phyloP scores from a whole-genome alignment of 768 basidiomycete genomes.

The Leccinellum luteum region DNA sequence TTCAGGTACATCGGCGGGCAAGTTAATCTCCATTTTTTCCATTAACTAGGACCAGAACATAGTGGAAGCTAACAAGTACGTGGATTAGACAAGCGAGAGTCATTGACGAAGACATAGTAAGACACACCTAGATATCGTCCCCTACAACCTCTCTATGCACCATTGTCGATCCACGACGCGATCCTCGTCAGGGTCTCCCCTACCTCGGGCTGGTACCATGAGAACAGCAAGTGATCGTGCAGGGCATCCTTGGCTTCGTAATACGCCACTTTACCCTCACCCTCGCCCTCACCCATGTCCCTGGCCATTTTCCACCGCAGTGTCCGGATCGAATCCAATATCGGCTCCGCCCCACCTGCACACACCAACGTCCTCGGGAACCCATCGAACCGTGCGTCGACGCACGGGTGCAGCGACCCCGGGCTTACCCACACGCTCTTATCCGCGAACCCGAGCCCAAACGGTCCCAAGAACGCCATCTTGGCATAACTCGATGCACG shows the following conservation, averaged over 20 bases:
- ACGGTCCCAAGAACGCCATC: conserved; percentile 47
- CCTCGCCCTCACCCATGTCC: conserved; percentile 48
- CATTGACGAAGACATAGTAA: too few relatives aligned
- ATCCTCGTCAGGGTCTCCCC: conserved; percentile 47
- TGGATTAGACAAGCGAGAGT: background rate
- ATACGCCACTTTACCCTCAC: conserved; percentile 41
- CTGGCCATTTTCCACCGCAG: conserved; percentile 48
- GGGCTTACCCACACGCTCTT: conserved; percentile 60
- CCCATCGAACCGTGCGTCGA: conserved; percentile 44
- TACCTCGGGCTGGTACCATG: conserved; percentile 56
- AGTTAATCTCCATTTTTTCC: background rate
- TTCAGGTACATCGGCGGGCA: background rate
- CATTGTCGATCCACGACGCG: conserved; percentile 41
- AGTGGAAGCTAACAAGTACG: background rate
- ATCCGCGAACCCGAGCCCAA: conserved; percentile 44
- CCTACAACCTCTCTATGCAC: background rate
- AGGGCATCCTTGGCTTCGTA: conserved; percentile 49
- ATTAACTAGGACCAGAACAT: too few relatives aligned
- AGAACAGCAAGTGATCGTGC: conserved; percentile 53
- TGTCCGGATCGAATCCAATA: conserved; percentile 52
- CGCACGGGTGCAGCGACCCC: conserved; percentile 42
- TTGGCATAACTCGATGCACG: conserved; percentile 1
- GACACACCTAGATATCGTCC: background rate
- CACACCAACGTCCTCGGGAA: conserved; percentile 63
- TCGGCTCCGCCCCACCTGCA: conserved; percentile 55